These are phyloP conservation scores for Chionographis japonica DNA, from an alignment of 106 monocot genomes.

Conservation along the genomic window DNA sequence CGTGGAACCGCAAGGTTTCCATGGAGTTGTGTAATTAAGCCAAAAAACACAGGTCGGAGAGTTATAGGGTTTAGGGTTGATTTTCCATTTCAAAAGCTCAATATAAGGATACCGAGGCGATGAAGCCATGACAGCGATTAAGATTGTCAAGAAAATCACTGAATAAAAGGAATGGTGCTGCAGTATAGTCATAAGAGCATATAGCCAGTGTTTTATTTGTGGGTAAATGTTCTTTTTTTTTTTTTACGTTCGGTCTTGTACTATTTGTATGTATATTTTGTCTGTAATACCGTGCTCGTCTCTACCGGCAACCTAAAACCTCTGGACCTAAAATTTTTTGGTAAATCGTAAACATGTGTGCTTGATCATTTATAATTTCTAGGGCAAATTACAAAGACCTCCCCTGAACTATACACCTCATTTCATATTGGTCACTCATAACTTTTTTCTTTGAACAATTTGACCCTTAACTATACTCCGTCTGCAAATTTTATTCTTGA, in stretches of 20 bases:
- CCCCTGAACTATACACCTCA: too few species aligned
- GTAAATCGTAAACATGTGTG: too few species aligned
- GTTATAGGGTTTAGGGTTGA: constrained; percentile 6
- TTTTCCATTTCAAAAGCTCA: constrained; percentile 15
- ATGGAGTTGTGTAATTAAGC: constrained; percentile 17
- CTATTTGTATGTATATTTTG: too few species aligned
- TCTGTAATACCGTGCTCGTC: too few species aligned
- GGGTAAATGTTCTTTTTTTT: constrained; percentile 9
- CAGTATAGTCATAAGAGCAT: not conserved
- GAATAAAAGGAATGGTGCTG: constrained; percentile 14
- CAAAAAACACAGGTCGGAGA: constrained; percentile 12
- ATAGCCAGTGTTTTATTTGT: not conserved
- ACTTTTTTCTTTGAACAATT: too few species aligned
- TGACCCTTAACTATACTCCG: too few species aligned
- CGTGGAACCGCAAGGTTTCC: constrained; percentile 54
- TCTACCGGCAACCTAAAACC: too few species aligned
- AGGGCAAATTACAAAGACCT: too few species aligned
- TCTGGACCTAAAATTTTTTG: too few species aligned
- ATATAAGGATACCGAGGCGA: constrained; percentile 7
- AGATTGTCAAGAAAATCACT: not conserved
- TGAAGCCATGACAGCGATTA: constrained; percentile 9
- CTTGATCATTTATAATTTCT: too few species aligned
- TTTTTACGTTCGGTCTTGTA: not conserved
- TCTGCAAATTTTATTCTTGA: too few species aligned
- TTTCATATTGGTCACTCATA: too few species aligned